phyloP scores from a whole-genome alignment of 225 moss, liverwort and hornwort genomes.

The Bryoerythrophyllum caledonicum region DNA sequence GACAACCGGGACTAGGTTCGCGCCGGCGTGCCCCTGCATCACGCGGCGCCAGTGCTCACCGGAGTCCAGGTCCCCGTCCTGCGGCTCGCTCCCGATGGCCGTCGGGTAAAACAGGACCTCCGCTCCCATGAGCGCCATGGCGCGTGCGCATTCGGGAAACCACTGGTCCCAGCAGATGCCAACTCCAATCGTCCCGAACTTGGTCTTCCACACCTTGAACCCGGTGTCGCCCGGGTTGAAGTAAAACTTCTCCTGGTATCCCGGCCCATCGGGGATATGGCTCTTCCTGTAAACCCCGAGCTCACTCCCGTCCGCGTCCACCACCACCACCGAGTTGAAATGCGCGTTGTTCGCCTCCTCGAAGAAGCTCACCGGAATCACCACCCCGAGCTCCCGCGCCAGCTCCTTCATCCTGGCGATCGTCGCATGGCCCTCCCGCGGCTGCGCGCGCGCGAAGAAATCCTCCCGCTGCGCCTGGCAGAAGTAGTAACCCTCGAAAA shows the following conservation, averaged over 20 bases:
- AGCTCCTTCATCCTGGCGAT: constrained; percentile 71
- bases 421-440: constrained; percentile 85
- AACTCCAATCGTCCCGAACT: constrained; percentile 73
- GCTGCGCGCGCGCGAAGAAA: constrained; percentile 62
- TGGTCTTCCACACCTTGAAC: constrained; percentile 86
- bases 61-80: constrained; percentile 76
- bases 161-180: constrained; percentile 99
- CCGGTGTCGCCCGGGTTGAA: constrained; percentile 99
- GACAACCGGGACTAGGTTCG: constrained; percentile 83
- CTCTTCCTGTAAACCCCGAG: constrained; percentile 90
- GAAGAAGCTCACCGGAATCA: constrained; percentile 91
- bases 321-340: constrained; percentile 80
- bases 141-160: constrained; percentile 90
- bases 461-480: constrained; percentile 93
- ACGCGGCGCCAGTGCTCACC: constrained; percentile 87
- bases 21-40: constrained; percentile 98
- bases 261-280: constrained; percentile 95
- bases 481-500: constrained; percentile 97
- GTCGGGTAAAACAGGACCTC: constrained; percentile 90
- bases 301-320: constrained; percentile 93
- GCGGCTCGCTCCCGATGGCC: constrained; percentile 88
- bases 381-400: constrained; percentile 85
- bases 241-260: constrained; percentile 97
- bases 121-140: constrained; percentile 84
- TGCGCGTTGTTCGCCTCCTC: constrained; percentile 91